Base-by-base conservation (phyloP, 2,329 filamentous ascomycete species). In the Hysterium pulicare region DNA sequence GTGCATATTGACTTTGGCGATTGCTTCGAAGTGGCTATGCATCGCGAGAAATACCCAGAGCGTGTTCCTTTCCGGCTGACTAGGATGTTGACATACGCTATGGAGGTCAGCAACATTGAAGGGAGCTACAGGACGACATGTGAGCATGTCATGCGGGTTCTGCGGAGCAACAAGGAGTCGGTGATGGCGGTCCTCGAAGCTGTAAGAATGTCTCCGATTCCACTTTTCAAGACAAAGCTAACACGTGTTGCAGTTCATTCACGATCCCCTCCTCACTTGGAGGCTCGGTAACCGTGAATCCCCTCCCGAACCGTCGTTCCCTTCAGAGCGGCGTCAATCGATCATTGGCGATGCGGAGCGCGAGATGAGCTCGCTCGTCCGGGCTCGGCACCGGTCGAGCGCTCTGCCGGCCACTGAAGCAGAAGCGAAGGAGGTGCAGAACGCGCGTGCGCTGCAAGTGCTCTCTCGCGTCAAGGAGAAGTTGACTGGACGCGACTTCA, bases 31-130 rank as follows among this genome's bases (percentile, higher is more conserved):
- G 89, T 98, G 40, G 93, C 94, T 20, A 98, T 96, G 90, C 94
- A 98, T 72, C 87, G 94, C 54, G 94, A 99, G 69, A 98, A 98
- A 68, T 99, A 96, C 62, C 93, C 93, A 0, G 93, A 99, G 70
- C 79, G 91, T 40, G 93, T 98, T 45, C 94, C 93, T 0, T 99
- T 99, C 87, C 85, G 94, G 44, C 76, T 99, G 36, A 99, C 93
- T 2, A 82, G 93, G 54, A 99, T 99, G 93, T 81, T 98, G 70
- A 99, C 94, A 0, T 98, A 96, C 64, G 94, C 94, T 17, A 98
- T 99, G 93, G 93, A 99, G 71, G 93, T 98, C 42, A 96, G 90
- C 78, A 99, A 99, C 63, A 98, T 98, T 53, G 93, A 98, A 69
- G 93, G 93, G 56, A 95, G 89, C 69, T 99, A 95, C 77, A 83